A percentile compares a stretch with the other conserved stretches of the same genome.
These are phyloP conservation scores for Symbiodinium natans DNA, from an alignment of 73 alveolate species.

Conservation along the genomic window DNA sequence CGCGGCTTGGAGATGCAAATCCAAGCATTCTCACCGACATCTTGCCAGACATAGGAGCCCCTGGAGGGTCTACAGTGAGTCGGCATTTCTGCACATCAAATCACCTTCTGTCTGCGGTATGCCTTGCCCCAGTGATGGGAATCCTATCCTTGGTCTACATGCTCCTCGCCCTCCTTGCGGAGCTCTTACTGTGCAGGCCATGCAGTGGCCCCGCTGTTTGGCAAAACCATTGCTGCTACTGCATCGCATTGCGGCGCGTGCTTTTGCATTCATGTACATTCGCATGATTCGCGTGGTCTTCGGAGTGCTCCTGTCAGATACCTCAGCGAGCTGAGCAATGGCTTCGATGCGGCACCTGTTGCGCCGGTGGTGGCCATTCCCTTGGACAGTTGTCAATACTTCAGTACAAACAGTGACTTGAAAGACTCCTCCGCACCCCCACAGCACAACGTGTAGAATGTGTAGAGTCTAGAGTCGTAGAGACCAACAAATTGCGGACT, in stretches of 20 bases:
- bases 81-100: neutral
- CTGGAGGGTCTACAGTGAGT: neutral
- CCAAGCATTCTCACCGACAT: constrained; percentile 82
- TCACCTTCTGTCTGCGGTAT: neutral
- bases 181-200: constrained; percentile 76
- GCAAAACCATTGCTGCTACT: too few relatives aligned
- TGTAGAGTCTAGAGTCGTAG: too few relatives aligned
- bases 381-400: too few relatives aligned
- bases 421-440: too few relatives aligned
- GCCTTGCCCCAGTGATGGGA: constrained; percentile 42
- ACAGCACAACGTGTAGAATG: too few relatives aligned
- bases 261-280: too few relatives aligned
- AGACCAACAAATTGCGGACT: too few relatives aligned
- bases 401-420: too few relatives aligned
- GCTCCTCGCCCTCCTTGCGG: constrained; percentile 49
- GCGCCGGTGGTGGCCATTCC: neutral
- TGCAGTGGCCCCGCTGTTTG: neutral
- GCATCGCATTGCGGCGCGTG: too few relatives aligned
- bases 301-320: neutral
- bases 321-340: neutral
- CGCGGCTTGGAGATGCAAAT: constrained; percentile 63
- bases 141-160: constrained; percentile 52
- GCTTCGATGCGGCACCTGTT: neutral
- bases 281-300: too few relatives aligned
- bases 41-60: constrained; percentile 60